Evolutionary conservation across 257 asterid genomes (phyloP).

Genomic region (Paulownia fortunei): DNA sequence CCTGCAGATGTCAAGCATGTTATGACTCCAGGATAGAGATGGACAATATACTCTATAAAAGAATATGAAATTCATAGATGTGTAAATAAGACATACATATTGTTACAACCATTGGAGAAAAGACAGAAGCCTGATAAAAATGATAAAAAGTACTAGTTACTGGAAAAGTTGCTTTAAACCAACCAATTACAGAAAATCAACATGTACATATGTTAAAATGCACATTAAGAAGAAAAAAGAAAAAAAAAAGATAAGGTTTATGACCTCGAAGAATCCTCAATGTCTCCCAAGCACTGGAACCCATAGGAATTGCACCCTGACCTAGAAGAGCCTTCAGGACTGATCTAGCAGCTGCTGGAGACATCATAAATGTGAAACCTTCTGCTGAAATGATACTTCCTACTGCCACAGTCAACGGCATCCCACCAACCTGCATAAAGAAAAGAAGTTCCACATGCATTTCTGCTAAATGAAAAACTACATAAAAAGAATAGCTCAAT

Average conservation of each 20-base stretch:
- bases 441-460: slow-evolving; percentile 12
- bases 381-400: slow-evolving; percentile 82
- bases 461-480: slow-evolving; percentile 17
- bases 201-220: neutral
- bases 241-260: slow-evolving; percentile 9
- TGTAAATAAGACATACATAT: neutral
- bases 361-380: slow-evolving; percentile 83
- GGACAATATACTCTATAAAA: neutral
- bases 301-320: slow-evolving; percentile 80
- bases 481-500: slow-evolving; percentile 3
- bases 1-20: slow-evolving; percentile 57
- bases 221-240: slow-evolving; percentile 7
- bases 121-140: slow-evolving; percentile 12
- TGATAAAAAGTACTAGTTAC: slow-evolving; percentile 11
- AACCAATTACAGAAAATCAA: slow-evolving; percentile 10
- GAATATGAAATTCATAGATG: neutral
- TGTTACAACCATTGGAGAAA: slow-evolving; percentile 26
- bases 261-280: slow-evolving; percentile 86
- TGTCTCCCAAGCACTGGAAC: slow-evolving; percentile 88
- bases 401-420: slow-evolving; percentile 88
- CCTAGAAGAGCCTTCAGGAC: slow-evolving; percentile 74
- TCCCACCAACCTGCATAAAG: slow-evolving; percentile 76
- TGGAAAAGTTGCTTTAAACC: slow-evolving; percentile 5
- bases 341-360: slow-evolving; percentile 66
- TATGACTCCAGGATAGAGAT: slow-evolving; percentile 7